These are phyloP conservation scores for Sparassis latifolia DNA, from an alignment of 1,284 basidiomycete genomes.

Conservation along the genomic window DNA sequence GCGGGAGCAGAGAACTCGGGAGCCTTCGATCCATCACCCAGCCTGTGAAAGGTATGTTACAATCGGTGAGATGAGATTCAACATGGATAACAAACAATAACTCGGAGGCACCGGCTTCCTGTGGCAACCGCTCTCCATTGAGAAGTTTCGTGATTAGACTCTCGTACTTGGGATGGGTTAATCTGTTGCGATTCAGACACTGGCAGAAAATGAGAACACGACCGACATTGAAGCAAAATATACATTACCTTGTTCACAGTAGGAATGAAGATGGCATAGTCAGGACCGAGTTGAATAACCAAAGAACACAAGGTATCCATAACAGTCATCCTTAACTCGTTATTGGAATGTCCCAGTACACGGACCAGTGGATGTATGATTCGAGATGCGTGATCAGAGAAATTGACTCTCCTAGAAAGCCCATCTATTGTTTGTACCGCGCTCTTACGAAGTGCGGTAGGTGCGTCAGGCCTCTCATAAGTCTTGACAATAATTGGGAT, in stretches of 20 bases:
- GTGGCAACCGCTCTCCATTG: constrained; percentile 88
- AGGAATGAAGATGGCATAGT: constrained; percentile 96
- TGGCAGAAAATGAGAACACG: constrained; percentile 22
- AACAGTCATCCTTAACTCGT: constrained; percentile 82
- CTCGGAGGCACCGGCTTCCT: constrained; percentile 59
- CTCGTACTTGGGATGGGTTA: constrained; percentile 87
- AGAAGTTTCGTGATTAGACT: constrained; percentile 84
- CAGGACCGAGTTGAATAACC: constrained; percentile 89
- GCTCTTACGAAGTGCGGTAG: constrained; percentile 73
- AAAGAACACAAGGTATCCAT: constrained; percentile 94
- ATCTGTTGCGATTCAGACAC: constrained; percentile 74
- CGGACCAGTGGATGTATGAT: constrained; percentile 96
- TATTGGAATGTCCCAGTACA: constrained; percentile 73
- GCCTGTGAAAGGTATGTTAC: constrained; percentile 25
- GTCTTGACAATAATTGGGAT: constrained; percentile 93
- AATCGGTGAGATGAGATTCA: constrained; percentile 2
- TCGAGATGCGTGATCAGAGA: constrained; percentile 96
- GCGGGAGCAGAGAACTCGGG: constrained; percentile 73
- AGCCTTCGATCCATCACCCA: constrained; percentile 52
- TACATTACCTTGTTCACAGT: constrained; percentile 85
- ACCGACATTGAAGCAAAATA: background rate
- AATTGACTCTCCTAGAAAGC: constrained; percentile 91
- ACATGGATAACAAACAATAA: constrained; percentile 38
- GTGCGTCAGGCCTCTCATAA: constrained; percentile 81
- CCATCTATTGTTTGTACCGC: constrained; percentile 92